phyloP scores from a whole-genome alignment of 1,139 yeast genomes.

The Wickerhamomyces sp. region DNA sequence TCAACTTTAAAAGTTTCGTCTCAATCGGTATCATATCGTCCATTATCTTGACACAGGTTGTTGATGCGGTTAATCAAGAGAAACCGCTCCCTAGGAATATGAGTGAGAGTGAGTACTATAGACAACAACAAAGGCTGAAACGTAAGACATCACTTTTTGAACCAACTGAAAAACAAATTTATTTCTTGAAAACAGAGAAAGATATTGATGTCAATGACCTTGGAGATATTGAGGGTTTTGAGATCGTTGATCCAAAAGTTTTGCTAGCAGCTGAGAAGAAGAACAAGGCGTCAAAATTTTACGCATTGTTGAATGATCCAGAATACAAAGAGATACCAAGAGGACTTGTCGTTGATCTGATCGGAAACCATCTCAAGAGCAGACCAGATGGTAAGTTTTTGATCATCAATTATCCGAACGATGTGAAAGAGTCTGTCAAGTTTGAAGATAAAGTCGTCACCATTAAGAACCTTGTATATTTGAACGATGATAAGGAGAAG shows the following conservation, averaged over 20 bases:
- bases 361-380: constrained; percentile 38
- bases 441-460: constrained; percentile 31
- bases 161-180: constrained; percentile 19
- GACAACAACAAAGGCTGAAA: constrained; percentile 22
- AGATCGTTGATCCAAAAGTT: constrained; percentile 16
- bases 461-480: constrained; percentile 27
- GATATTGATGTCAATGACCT: constrained; percentile 3
- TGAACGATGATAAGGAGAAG: constrained; percentile 24
- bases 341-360: constrained; percentile 52
- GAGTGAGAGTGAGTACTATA: constrained; percentile 21
- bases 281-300: constrained; percentile 32
- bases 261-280: constrained; percentile 17
- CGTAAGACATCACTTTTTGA: constrained; percentile 18
- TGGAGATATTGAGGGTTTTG: constrained; percentile 6
- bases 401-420: constrained; percentile 48
- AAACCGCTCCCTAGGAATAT: constrained; percentile 28
- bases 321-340: constrained; percentile 38
- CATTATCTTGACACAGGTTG: constrained; percentile 48
- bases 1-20: constrained; percentile 44
- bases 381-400: constrained; percentile 39
- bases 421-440: constrained; percentile 53
- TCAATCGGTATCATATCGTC: constrained; percentile 48
- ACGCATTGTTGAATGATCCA: constrained; percentile 28
- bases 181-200: constrained; percentile 9
- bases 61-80: constrained; percentile 47